Percentiles rank a stretch among this genome's conserved stretches.
phyloP scores from a whole-genome alignment of 208 protist species.

The Plasmodiophora brassicae region DNA sequence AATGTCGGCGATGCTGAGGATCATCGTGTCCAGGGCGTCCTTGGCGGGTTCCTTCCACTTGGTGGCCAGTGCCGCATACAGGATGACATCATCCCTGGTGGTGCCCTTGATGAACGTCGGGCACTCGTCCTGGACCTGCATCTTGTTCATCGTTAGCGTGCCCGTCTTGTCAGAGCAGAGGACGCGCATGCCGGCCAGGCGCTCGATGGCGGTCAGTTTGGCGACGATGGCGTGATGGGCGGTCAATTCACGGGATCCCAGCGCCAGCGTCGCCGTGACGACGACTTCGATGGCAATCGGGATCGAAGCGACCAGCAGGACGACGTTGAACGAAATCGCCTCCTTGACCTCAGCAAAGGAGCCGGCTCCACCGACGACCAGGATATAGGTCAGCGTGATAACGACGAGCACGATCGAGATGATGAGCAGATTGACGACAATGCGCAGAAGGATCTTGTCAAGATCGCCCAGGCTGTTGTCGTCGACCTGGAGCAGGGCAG shows the following conservation, averaged over 20 bases:
- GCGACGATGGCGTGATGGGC: slow-evolving; percentile 81
- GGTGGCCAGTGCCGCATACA: neutral
- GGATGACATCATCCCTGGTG: too few relatives aligned
- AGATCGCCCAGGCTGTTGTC: slow-evolving; percentile 32
- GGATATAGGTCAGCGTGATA: neutral
- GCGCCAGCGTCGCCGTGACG: neutral
- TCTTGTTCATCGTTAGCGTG: slow-evolving; percentile 2
- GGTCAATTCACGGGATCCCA: slow-evolving; percentile 42
- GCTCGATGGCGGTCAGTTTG: slow-evolving; percentile 76
- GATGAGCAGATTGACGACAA: slow-evolving; percentile 33
- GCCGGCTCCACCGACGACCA: too few relatives aligned
- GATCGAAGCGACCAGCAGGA: slow-evolving; percentile 50
- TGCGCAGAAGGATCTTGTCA: slow-evolving; percentile 60
- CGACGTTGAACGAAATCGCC: neutral
- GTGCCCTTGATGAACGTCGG: too few relatives aligned
- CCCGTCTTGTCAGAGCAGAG: slow-evolving; percentile 85
- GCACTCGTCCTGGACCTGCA: neutral
- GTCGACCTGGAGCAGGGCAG: slow-evolving; percentile 67
- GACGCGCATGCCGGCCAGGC: slow-evolving; percentile 67
- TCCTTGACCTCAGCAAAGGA: too few relatives aligned
- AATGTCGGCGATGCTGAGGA: neutral
- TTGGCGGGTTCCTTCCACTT: neutral
- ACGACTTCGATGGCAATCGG: slow-evolving; percentile 64
- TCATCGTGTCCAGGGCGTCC: slow-evolving; percentile 1
- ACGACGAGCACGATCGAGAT: slow-evolving; percentile 62